Evolutionary conservation across 495 filamentous ascomycete genomes (phyloP).

Genomic region (Corynascus novoguineensis): DNA sequence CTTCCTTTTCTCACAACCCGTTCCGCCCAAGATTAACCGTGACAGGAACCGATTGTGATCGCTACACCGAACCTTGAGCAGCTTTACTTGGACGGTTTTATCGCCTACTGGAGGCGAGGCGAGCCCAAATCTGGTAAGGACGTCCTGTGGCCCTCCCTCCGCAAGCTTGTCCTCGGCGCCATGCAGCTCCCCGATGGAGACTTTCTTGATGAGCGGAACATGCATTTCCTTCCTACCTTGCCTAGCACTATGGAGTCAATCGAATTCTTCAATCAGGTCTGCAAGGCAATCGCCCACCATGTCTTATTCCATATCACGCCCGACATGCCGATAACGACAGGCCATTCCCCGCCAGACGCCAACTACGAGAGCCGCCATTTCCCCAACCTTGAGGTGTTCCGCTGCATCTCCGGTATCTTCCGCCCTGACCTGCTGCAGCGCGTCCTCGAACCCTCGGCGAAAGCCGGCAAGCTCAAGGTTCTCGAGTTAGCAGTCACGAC

Average conservation of each 20-base stretch:
- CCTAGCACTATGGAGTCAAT: conserved; percentile 5
- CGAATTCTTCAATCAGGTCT: conserved; percentile 5
- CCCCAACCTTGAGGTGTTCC: conserved; percentile 23
- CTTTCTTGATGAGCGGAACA: not conserved
- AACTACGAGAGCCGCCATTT: not conserved
- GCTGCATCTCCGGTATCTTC: conserved; percentile 13
- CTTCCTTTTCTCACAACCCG: not conserved
- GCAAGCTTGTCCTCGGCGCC: conserved; percentile 7
- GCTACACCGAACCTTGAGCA: conserved; percentile 18
- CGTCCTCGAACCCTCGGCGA: conserved; percentile 7
- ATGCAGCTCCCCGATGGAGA: not conserved
- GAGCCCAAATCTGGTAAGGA: not conserved
- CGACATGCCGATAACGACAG: not conserved
- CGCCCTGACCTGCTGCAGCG: not conserved
- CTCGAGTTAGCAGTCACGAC: conserved; percentile 17
- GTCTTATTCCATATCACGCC: conserved; percentile 5
- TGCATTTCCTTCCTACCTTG: conserved; percentile 9
- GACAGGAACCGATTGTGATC: not conserved
- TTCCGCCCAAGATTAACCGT: not conserved
- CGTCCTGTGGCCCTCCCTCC: conserved; percentile 10
- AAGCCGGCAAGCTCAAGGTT: conserved; percentile 15
- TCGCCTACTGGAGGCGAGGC: not conserved
- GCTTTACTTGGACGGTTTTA: conserved; percentile 16
- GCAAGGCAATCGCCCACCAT: not conserved
- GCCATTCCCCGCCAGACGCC: not conserved